Evolutionary conservation across 2,329 filamentous ascomycete genomes (phyloP), one percentile per base, ranked within the genome.

Genomic region (Fusarium luffae): DNA sequence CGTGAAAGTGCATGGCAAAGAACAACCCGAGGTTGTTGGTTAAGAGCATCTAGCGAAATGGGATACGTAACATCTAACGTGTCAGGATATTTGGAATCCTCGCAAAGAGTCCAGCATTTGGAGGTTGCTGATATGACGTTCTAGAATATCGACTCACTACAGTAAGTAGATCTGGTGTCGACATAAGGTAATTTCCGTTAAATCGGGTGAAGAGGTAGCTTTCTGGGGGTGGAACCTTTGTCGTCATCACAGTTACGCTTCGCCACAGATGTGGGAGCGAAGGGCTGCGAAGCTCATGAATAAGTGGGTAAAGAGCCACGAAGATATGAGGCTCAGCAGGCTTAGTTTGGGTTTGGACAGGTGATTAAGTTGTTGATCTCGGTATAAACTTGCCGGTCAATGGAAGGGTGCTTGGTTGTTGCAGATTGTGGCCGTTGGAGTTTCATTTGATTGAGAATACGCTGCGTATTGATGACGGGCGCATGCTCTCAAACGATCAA

Each of bases 291-390:
- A 65, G 54, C 65, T 62, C 19, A 8, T 40, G 50, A n/a, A 7
- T 34, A 27, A 54, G 58, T 54, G 50, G 55, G 44, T 27, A 52
- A 55, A 18, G 28, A 63, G 41, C 37, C 51, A 56, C 56, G 52
- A 69, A 55, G 51, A 63, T 16, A 37, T 55, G 68, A 69, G 68
- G 68, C 68, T 70, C 32, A 71, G 63, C 52, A 65, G 51, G 32
- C 40, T 51, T 51, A 21, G 23, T 41, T 19, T n/a, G 49, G 8
- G 32, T 27, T 60, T 51, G 37, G 54, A 42, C 54, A 67, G 40
- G 66, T 43, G 42, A 59, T 51, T n/a, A 16, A 12, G 25, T 41
- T 11, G 49, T 16, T 27, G 27, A 40, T 51, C 21, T 51, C 37
- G 49, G 49, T 49, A 13, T 27, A 40, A 28, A 66, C 30, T 34